These are phyloP conservation scores for Tuber melanosporum DNA, from an alignment of 495 filamentous ascomycete genomes.

Conservation along the genomic window DNA sequence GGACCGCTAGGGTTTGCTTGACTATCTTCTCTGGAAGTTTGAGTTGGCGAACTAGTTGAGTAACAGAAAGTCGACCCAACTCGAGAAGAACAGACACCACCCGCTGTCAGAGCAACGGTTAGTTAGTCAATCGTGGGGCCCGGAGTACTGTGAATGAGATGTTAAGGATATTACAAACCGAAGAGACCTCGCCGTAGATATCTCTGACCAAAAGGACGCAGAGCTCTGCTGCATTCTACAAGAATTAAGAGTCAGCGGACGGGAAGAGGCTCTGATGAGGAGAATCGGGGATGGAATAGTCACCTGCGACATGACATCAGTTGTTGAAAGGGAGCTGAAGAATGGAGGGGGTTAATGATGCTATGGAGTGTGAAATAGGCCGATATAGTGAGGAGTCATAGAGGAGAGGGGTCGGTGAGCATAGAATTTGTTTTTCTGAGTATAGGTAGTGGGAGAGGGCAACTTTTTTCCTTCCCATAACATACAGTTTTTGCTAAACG, in stretches of 20 bases:
- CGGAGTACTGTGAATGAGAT: background rate
- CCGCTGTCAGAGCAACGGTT: constrained; percentile 42
- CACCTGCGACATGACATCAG: constrained; percentile 41
- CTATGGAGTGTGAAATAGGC: constrained; percentile 12
- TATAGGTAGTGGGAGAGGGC: background rate
- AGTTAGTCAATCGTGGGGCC: constrained; percentile 27
- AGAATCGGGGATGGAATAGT: constrained; percentile 9
- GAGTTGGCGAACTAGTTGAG: constrained; percentile 60
- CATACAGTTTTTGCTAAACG: background rate
- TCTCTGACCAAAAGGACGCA: constrained; percentile 84
- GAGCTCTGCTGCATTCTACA: constrained; percentile 64
- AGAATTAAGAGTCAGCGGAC: constrained; percentile 15
- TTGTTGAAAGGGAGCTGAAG: constrained; percentile 14
- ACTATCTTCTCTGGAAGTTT: constrained; percentile 61
- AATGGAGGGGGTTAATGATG: constrained; percentile 7
- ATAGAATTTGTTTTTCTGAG: constrained; percentile 9
- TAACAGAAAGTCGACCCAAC: constrained; percentile 66
- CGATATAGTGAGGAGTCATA: constrained; percentile 9
- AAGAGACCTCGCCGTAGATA: constrained; percentile 78
- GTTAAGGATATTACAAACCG: constrained; percentile 54
- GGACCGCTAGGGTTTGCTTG: constrained; percentile 68
- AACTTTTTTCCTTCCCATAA: background rate
- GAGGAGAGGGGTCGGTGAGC: background rate
- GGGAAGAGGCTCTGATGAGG: constrained; percentile 15
- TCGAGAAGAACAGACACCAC: constrained; percentile 71